A percentile compares a stretch with the other conserved stretches of the same genome.
Evolutionary conservation across 1,284 basidiomycete species (phyloP).

Genomic region (Ustilago trichophora): DNA sequence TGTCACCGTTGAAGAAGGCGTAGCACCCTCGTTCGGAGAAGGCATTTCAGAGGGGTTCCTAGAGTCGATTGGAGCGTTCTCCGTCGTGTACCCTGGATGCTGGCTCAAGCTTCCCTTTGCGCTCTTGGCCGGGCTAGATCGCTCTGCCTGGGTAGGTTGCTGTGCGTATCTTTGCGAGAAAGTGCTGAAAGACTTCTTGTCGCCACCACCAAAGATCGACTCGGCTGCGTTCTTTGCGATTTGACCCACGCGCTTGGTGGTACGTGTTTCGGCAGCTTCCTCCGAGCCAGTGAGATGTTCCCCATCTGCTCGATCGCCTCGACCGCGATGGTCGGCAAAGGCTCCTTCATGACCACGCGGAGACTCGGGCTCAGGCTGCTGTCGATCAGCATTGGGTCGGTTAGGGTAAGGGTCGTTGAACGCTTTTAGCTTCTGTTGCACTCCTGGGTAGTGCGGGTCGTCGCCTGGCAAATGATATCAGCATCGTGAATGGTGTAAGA

Average conservation of each 20-base stretch:
- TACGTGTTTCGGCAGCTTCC: constrained; percentile 35
- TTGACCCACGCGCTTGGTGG: constrained; percentile 21
- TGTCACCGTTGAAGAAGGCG: constrained; percentile 5
- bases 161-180: constrained; percentile 1
- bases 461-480: too few relatives aligned
- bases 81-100: constrained; percentile 49
- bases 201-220: constrained; percentile 18
- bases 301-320: constrained; percentile 17
- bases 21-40: constrained; percentile 10
- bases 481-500: too few relatives aligned
- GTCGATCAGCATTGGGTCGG: constrained; percentile 17
- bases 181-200: constrained; percentile 36
- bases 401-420: constrained; percentile 29
- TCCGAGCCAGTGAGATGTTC: constrained; percentile 32
- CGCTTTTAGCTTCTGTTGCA: constrained; percentile 33
- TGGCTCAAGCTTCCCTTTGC: constrained; percentile 28
- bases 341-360: constrained; percentile 35
- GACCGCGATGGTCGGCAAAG: constrained; percentile 46
- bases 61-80: constrained; percentile 45
- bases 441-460: constrained; percentile 38
- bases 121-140: constrained; percentile 11
- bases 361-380: constrained; percentile 29
- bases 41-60: constrained; percentile 41
- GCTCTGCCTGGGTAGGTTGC: constrained; percentile 14
- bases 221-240: constrained; percentile 29